These are phyloP conservation scores for Eucalyptus virginea DNA, from an alignment of 345 rosid species.

Conservation along the genomic window DNA sequence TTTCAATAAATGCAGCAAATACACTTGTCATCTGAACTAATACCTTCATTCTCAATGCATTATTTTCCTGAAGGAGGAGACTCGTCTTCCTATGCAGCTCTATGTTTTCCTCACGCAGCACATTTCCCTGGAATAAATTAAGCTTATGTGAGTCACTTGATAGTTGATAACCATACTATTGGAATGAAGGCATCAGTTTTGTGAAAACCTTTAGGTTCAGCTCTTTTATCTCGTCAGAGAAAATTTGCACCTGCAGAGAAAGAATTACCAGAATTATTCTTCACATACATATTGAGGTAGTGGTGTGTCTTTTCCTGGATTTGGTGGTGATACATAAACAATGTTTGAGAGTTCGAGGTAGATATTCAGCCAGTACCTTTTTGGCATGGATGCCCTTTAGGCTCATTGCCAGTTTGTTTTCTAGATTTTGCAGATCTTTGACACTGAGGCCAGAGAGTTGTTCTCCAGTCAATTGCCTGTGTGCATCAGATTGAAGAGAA, in stretches of 20 bases:
- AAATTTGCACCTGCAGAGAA: slow-evolving; percentile 9
- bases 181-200: not conserved
- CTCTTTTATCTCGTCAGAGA: not conserved
- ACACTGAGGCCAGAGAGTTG: slow-evolving; percentile 50
- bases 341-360: not conserved
- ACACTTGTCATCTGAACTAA: not conserved
- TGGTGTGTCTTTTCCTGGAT: not conserved
- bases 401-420: slow-evolving; percentile 43
- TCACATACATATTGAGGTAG: not conserved
- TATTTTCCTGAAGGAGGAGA: not conserved
- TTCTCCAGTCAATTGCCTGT: slow-evolving; percentile 77
- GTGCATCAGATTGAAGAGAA: not conserved
- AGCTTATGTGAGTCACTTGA: not conserved
- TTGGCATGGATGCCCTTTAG: slow-evolving; percentile 43
- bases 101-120: not conserved
- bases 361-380: slow-evolving; percentile 29
- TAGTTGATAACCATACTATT: not conserved
- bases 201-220: not conserved
- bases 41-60: slow-evolving; percentile 25
- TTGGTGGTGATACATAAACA: not conserved
- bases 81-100: not conserved
- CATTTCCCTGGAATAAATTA: slow-evolving; percentile 32
- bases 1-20: not conserved
- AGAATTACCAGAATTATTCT: not conserved
- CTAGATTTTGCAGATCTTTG: slow-evolving; percentile 45